Evolutionary conservation across 1,139 yeast species (phyloP).

Genomic region (Candida dubliniensis): DNA sequence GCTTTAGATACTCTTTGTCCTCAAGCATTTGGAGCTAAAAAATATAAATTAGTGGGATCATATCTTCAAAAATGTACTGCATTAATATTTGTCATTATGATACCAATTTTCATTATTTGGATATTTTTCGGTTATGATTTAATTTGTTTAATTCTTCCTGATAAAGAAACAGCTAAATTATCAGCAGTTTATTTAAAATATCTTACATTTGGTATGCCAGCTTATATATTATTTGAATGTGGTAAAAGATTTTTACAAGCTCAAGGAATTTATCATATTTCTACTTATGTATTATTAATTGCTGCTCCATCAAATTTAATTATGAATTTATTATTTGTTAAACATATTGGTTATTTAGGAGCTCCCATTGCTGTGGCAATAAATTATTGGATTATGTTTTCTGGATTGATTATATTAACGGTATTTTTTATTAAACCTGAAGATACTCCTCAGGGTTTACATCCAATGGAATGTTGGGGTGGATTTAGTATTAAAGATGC

Average conservation of each 20-base stretch:
- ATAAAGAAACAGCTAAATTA: conserved; percentile 48
- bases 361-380: conserved; percentile 61
- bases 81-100: conserved; percentile 48
- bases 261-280: conserved; percentile 78
- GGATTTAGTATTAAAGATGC: conserved; percentile 29
- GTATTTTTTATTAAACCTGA: conserved; percentile 37
- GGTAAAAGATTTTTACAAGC: conserved; percentile 73
- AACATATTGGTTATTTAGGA: conserved; percentile 45
- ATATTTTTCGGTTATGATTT: conserved; percentile 44
- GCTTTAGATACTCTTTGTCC: conserved; percentile 60
- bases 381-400: conserved; percentile 57
- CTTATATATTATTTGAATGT: conserved; percentile 70
- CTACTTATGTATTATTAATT: conserved; percentile 63
- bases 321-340: conserved; percentile 45
- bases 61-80: conserved; percentile 57
- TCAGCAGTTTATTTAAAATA: conserved; percentile 53
- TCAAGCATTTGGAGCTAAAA: conserved; percentile 60
- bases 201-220: conserved; percentile 57
- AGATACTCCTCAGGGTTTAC: conserved; percentile 40
- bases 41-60: conserved; percentile 51
- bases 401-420: conserved; percentile 44
- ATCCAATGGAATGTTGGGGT: conserved; percentile 48
- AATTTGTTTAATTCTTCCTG: conserved; percentile 41
- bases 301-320: conserved; percentile 63
- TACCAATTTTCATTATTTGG: conserved; percentile 52